Evolutionary conservation across 2,329 filamentous ascomycete genomes (phyloP), one percentile per base, ranked within the genome.

Genomic region (Lachnellula cervina): DNA sequence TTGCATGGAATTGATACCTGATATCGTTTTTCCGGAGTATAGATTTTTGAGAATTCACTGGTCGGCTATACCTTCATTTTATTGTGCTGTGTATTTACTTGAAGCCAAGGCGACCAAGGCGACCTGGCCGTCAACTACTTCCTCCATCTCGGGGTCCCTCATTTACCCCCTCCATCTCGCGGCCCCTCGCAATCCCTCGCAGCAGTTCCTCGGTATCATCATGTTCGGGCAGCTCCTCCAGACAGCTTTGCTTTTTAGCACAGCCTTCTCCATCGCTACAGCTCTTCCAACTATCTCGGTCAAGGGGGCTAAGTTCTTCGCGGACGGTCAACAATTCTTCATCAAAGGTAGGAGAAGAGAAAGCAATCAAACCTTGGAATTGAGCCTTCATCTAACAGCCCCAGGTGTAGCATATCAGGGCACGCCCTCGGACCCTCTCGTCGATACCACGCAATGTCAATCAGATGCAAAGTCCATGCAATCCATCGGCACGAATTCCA

Each of bases 381-480:
- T 23, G 13, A 40, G 37, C 58, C 87, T 87, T 69, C 75, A 88
- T 38, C 14, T 64, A 43, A 64, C 42, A 17, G 25, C 49, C 78
- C 71, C 71, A 90, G 88, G 88, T 60, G 78, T 93, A 66, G 87
- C 89, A 51, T 93, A 93, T 65, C 81, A 84, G 69, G 72, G 83
- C 55, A 74, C 73, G 38, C 71, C 74, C n/a, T 77, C 86, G 49
- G 90, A 96, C 68, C 91, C 90, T 48, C 81, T 96, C 59, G 73
- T 89, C 62, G 81, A 94, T 68, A 80, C 81, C 28, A 81, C 81
- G 50, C 90, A 96, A 75, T 95, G 90, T 75, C 72, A 78, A 62
- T 81, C 83, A 62, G 90, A 96, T 73, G 86, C 86, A 45, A 70
- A 75, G 8, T 77, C 92, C 66, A 95, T 95, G 88, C 80, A 89